Base-by-base conservation (phyloP, 371 early-diverging fungal species). In the Fennellomyces sp. region DNA sequence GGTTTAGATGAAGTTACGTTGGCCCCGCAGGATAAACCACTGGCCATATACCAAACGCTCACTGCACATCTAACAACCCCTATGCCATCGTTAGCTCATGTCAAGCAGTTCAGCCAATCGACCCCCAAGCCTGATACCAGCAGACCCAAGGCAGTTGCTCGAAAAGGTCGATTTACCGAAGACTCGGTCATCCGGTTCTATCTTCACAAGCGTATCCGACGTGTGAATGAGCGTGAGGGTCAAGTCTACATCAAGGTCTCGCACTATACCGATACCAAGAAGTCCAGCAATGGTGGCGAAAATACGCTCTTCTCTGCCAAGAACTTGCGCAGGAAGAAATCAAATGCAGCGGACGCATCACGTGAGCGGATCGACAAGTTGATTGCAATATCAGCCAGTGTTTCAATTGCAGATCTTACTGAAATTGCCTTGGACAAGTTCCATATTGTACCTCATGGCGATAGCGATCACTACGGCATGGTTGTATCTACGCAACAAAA, bases 41-140 rank as follows among this genome's bases (percentile, higher is more conserved):
- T 86, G 55, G 68, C 80, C 2, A 86, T 86, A n/a, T 86, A 80
- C 56, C 80, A 82, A 49, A 81, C 86, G 8, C 63, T 86, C 2
- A 84, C 76, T n/a, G 77, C 79, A 12, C 84, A 83, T 66, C 69
- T 83, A 27, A 86, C 84, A 0, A 84, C 84, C 13, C 86, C 86
- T 4, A 70, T 86, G 74, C 86, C 86, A 19, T 80, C 81, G 5
- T 56, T 80, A 23, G 70, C 71, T 0, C 69, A 72, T 36, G 66
- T 76, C 3, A 76, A 75, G 35, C 69, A 70, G 12, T 38, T 75
- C 10, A 70, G 72, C 1, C 71, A 70, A 35, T 64, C 71, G n/a
- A 60, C 66, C 5, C 64, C 75, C 0, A 64, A 69, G 0, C 64
- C 69, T 23, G 66, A 78, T 56, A 69, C 70, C 8, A 73, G 65